Evolutionary conservation across 2,329 filamentous ascomycete genomes (phyloP), one percentile per base, ranked within the genome.

Genomic region (Aureobasidium sp.): DNA sequence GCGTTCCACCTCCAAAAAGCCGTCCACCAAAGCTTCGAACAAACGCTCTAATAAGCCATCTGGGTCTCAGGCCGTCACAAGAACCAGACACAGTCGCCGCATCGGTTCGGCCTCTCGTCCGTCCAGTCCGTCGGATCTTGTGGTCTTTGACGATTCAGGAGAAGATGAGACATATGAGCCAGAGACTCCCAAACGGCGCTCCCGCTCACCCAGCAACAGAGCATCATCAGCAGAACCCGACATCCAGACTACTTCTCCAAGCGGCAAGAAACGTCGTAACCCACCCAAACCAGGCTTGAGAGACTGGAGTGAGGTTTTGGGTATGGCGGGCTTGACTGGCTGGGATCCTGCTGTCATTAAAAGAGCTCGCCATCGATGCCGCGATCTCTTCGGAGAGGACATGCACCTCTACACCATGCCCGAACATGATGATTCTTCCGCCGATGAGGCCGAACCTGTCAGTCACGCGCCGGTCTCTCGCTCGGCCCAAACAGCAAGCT

Each of bases 281-380:
- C 39, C 40, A n/a, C 63, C 61, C 29, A 50, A 31, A 12, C 57
- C 79, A 70, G 78, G 73, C 15, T 76, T 85, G 14, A 82, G 89
- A 24, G 89, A 95, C 75, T 97, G 93, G 93, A 88, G 85, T 66
- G 90, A 96, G 66, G 82, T 97, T 1, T 75, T 97, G 31, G 89
- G 89, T 0, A 80, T 91, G 0, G 93, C 93, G 2, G 82, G 89
- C 0, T 75, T 95, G 54, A 83, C 83, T 1, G 90, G 89, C 0
- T 92, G 91, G 74, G 77, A 88, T 1, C 73, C 79, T 0, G 73
- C 77, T 0, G 87, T 85, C 0, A 74, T 97, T 14, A 82, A 85
- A 58, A 83, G 89, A 33, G 83, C 91, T 0, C 82, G 88, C 1
- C 80, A 85, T 69, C 82, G 93, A 53, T 97, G 92, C 69, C 84